A percentile compares a stretch with the other conserved stretches of the same genome.
Evolutionary conservation across 176 grass and related monocot species (phyloP).

Genomic region (Aegilops sharonensis): DNA sequence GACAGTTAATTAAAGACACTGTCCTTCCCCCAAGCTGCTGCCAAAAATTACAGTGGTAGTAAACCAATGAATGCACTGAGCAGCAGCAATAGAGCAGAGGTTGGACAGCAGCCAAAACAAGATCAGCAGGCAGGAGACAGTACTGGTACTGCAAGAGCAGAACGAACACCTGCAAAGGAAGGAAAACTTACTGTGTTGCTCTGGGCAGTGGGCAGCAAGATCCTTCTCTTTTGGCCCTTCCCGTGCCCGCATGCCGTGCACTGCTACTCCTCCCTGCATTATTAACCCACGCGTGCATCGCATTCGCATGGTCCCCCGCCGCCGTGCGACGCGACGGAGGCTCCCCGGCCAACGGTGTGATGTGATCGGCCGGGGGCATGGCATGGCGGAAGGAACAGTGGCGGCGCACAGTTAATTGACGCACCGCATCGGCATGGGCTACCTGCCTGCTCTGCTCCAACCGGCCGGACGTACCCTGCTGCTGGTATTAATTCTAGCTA

Average conservation of each 20-base stretch:
- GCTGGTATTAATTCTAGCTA: conserved; percentile 1
- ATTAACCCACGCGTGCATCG: background rate
- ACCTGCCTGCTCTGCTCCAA: background rate
- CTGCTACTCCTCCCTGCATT: background rate
- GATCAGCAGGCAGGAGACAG: background rate
- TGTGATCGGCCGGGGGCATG: background rate
- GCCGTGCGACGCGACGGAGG: background rate
- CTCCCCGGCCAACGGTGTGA: background rate
- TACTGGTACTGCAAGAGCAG: background rate
- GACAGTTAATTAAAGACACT: background rate
- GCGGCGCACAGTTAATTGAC: conserved; percentile 15
- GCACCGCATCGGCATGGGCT: conserved; percentile 22
- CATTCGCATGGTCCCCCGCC: background rate
- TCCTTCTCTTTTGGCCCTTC: conserved; percentile 40
- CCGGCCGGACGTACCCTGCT: background rate
- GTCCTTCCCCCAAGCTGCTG: background rate
- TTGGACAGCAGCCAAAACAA: no score
- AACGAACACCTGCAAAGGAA: background rate
- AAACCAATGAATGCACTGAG: background rate
- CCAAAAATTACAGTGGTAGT: background rate
- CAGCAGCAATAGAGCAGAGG: no score
- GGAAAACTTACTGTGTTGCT: background rate
- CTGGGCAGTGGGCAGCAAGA: background rate
- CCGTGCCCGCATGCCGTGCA: background rate
- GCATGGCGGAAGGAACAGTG: background rate